phyloP scores from a whole-genome alignment of 805 yeast genomes.

The Novakomyces olei region DNA sequence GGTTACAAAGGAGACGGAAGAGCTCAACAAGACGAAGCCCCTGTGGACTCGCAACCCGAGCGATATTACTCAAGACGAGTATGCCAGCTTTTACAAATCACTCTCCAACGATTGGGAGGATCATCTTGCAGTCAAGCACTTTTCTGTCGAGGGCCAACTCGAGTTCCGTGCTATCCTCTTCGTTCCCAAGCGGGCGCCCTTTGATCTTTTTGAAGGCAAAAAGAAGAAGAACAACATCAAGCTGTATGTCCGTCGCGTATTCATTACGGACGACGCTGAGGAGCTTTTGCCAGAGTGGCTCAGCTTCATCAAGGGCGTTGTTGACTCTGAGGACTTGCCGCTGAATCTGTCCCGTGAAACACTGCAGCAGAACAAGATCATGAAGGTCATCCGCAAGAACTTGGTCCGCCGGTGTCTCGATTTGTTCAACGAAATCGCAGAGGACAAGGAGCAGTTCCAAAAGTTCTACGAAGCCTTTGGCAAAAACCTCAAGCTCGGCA shows the following conservation, averaged over 20 bases:
- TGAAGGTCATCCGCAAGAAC: slow-evolving; percentile 98
- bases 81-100: slow-evolving; percentile 97
- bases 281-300: slow-evolving; percentile 99
- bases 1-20: slow-evolving; percentile 86
- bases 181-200: slow-evolving; percentile 98
- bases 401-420: slow-evolving; percentile 95
- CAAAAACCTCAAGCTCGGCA: slow-evolving; percentile 95
- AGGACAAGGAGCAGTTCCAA: slow-evolving; percentile 94
- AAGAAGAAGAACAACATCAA: slow-evolving; percentile 98
- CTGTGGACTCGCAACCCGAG: slow-evolving; percentile 98
- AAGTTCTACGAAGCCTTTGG: slow-evolving; percentile 95
- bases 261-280: slow-evolving; percentile 98
- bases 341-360: slow-evolving; percentile 99
- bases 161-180: slow-evolving; percentile 96
- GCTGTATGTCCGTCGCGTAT: slow-evolving; percentile 96
- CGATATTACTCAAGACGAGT: slow-evolving; percentile 93
- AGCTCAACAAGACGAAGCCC: slow-evolving; percentile 96
- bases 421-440: slow-evolving; percentile 97
- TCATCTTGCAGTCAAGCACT: slow-evolving; percentile 97
- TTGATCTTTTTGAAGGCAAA: slow-evolving; percentile 92
- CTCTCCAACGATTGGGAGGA: slow-evolving; percentile 99
- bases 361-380: slow-evolving; percentile 98
- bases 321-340: slow-evolving; percentile 98
- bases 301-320: slow-evolving; percentile 94
- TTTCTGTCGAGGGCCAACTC: slow-evolving; percentile 98